Evolutionary conservation across 805 yeast genomes (phyloP).

Genomic region (Candida qinlingensis): DNA sequence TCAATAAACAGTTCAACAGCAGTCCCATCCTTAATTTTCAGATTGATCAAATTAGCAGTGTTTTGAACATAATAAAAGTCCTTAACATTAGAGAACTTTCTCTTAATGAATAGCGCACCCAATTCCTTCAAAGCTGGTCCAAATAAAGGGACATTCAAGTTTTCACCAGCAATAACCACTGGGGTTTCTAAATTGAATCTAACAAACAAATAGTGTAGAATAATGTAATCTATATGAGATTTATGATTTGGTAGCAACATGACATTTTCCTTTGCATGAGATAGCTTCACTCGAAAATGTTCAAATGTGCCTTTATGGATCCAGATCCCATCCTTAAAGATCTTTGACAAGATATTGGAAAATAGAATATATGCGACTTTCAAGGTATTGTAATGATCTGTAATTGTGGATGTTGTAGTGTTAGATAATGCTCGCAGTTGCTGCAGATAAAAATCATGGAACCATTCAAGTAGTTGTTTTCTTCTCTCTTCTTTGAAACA

Average conservation of each 20-base stretch:
- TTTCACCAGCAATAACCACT: constrained; percentile 22
- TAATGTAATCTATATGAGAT: constrained; percentile 22
- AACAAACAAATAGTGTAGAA: constrained; percentile 16
- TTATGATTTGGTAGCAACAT: constrained; percentile 20
- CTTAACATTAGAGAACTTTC: constrained; percentile 11
- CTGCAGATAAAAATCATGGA: constrained; percentile 10
- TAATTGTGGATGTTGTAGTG: constrained; percentile 11
- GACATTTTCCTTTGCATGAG: constrained; percentile 1
- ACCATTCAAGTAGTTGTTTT: constrained; percentile 13
- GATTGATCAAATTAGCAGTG: constrained; percentile 10
- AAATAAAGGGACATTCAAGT: constrained; percentile 21
- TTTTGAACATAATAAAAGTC: constrained; percentile 17
- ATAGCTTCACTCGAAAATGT: constrained; percentile 6
- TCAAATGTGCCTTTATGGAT: constrained; percentile 12
- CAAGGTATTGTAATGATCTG: constrained; percentile 8
- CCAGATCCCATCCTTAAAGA: constrained; percentile 23
- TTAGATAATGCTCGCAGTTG: constrained; percentile 11
- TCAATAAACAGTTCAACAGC: constrained; percentile 20
- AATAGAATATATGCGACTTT: constrained; percentile 16
- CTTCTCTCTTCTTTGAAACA: constrained; percentile 1
- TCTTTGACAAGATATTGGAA: constrained; percentile 12
- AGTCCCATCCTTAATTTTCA: constrained; percentile 6
- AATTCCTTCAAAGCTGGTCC: constrained; percentile 14
- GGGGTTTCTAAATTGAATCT: constrained; percentile 17
- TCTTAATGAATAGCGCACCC: constrained; percentile 20